These are phyloP conservation scores for Solanum ossicruentum DNA, from an alignment of 257 asterid species.

Conservation along the genomic window DNA sequence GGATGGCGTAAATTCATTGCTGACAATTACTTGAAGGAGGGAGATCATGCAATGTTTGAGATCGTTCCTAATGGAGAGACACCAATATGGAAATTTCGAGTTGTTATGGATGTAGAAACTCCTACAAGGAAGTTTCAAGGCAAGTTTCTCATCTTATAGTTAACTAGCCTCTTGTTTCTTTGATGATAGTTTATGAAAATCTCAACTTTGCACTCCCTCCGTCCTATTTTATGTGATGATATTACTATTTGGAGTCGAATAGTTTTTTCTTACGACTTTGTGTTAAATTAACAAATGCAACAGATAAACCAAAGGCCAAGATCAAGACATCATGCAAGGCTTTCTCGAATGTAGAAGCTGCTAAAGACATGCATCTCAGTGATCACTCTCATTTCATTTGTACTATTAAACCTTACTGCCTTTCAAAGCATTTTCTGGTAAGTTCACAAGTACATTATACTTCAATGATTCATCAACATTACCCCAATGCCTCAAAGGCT, in stretches of 20 bases:
- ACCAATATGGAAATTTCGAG: not conserved
- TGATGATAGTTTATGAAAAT: not conserved
- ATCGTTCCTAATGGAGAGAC: not conserved
- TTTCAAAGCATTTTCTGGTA: not conserved
- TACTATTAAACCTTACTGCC: not conserved
- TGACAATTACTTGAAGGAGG: not conserved
- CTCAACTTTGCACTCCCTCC: too few relatives aligned
- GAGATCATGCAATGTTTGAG: not conserved
- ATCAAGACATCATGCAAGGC: not conserved
- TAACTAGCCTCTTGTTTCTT: not conserved
- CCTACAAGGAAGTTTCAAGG: not conserved
- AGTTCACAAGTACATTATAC: not conserved
- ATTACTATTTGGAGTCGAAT: too few relatives aligned
- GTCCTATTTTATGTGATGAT: too few relatives aligned
- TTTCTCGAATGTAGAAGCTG: not conserved
- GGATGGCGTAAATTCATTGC: not conserved
- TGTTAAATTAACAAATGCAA: not conserved
- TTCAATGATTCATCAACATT: too few relatives aligned
- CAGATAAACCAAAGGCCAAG: not conserved
- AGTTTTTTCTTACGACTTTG: not conserved
- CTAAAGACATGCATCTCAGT: not conserved
- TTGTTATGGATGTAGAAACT: not conserved
- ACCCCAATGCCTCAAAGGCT: too few relatives aligned
- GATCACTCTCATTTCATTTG: not conserved
- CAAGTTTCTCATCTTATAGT: not conserved